Evolutionary conservation across 1,284 basidiomycete species (phyloP).

Genomic region (Thelephora terrestris): DNA sequence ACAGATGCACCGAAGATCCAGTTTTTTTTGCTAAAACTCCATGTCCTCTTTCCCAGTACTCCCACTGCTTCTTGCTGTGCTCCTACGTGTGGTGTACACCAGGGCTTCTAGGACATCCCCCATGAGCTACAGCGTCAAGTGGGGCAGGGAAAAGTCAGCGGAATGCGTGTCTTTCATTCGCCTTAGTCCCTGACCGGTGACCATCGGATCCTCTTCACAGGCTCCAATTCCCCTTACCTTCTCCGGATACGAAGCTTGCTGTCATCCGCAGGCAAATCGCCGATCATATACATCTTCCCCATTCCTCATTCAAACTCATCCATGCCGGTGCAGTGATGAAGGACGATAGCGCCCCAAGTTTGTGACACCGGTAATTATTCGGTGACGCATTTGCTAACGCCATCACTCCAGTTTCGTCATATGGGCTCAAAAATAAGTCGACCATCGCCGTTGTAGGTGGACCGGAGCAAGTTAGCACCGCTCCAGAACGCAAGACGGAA

Average conservation of each 20-base stretch:
- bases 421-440: conserved; percentile 49
- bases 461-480: conserved; percentile 17
- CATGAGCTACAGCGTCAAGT: conserved; percentile 52
- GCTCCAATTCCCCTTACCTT: conserved; percentile 48
- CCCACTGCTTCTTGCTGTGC: conserved; percentile 18
- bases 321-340: conserved; percentile 73
- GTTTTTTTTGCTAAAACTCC: too few relatives aligned
- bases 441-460: conserved; percentile 53
- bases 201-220: conserved; percentile 19
- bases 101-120: conserved; percentile 15
- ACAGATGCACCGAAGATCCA: neutral
- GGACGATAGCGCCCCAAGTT: conserved; percentile 59
- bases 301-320: conserved; percentile 63
- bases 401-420: conserved; percentile 43
- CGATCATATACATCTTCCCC: conserved; percentile 53
- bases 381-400: neutral
- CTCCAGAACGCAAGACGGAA: conserved; percentile 33
- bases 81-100: conserved; percentile 23
- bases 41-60: conserved; percentile 5
- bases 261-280: conserved; percentile 46
- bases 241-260: conserved; percentile 41
- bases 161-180: conserved; percentile 5
- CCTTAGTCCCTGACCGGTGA: conserved; percentile 4
- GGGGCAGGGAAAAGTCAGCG: conserved; percentile 45
- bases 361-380: conserved; percentile 14